Base-by-base conservation (phyloP, 345 rosid species). In the Citrus trifoliata region DNA sequence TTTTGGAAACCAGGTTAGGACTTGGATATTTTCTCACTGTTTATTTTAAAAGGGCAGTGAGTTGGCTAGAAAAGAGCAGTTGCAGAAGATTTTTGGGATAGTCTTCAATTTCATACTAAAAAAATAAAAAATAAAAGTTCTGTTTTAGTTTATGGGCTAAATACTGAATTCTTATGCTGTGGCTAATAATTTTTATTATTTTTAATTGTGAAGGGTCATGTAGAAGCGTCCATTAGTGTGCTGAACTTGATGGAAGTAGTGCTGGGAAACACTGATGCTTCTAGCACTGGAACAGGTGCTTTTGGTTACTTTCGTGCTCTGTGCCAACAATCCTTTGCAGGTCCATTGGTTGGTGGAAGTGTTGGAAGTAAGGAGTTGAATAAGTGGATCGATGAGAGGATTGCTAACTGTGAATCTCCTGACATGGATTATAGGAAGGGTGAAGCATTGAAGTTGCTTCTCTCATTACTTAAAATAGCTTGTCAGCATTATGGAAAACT, bases 401-500 rank as follows among this genome's bases (percentile, higher is more conserved):
- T 92, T 83, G 81, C 83, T 19, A 80, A 79, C 30, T 90, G 89
- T 85, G 97, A 93, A 76, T 84, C 94, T 70, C 74, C 87, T 62
- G 77, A 79, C 70, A 84, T 88, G 84, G 91, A 94, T 62, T 88
- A 85, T 75, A 77, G 84, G 67, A 93, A 86, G 80, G 90, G 91
- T 18, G 88, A 89, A 79, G 84, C 82, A 77, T 80, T 89, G 81
- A 92, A 83, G 84, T 84, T 93, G 88, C 95, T 94, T 75, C 90
- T 97, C 69, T 93, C 95, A 75, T 84, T 97, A 88, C 97, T 94
- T 33, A 94, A 88, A 86, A 87, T 97, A 84, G 94, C 93, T 70
- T 94, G 90, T 82, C 97, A 92, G 86, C 93, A 90, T 86, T 97
- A 97, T 83, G 99, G 98, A 76, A 97, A 94, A 90, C 93, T 97